Conservation (phyloP, 2,329 filamentous ascomycete genomes). For the Fusarium sororula region DNA sequence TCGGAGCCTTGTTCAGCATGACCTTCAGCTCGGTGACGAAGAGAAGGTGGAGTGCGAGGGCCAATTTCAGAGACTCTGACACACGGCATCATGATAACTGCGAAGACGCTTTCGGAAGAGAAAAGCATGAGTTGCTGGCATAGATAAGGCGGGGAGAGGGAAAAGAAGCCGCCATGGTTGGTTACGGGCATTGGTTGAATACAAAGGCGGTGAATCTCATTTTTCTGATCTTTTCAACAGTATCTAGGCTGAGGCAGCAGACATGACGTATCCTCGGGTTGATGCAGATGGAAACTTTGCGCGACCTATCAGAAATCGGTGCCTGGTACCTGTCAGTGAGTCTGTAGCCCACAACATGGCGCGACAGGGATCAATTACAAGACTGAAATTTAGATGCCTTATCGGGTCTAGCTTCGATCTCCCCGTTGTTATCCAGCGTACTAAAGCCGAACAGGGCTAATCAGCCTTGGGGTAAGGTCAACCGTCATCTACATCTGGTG, state of each 20-base stretch:
- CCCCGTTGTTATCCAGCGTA: rapidly evolving
- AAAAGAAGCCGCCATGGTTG: too few species aligned
- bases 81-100: neutral
- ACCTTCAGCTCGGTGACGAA: rapidly evolving
- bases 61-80: rapidly evolving
- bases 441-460: too few species aligned
- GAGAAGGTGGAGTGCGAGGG: neutral
- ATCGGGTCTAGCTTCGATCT: neutral
- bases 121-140: neutral
- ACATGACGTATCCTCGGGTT: neutral
- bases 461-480: too few species aligned
- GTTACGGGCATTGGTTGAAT: rapidly evolving
- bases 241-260: too few species aligned
- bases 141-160: rapidly evolving
- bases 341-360: neutral
- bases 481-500: too few species aligned
- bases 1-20: neutral
- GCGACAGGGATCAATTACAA: neutral
- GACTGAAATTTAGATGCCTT: neutral
- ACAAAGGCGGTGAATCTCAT: neutral
- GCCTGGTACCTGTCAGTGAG: neutral
- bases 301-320: neutral
- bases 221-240: neutral
- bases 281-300: neutral
- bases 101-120: neutral